Percentiles rank a stretch among this genome's conserved stretches.
phyloP scores from a whole-genome alignment of 768 basidiomycete genomes.

The Calvatia gigantea region DNA sequence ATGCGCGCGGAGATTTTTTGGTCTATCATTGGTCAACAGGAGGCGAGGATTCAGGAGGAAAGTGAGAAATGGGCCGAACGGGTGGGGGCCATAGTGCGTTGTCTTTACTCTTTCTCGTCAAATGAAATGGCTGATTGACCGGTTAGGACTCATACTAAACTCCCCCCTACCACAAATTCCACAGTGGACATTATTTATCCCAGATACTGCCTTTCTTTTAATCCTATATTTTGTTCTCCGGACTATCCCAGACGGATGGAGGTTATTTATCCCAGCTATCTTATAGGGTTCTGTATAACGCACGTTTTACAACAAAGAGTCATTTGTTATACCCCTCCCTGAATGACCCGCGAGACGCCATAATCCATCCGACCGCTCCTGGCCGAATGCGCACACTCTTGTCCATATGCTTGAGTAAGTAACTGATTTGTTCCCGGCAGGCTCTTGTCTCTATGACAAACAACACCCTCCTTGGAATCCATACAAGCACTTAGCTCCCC shows the following conservation, averaged over 20 bases:
- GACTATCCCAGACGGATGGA: neutral
- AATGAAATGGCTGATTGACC: neutral
- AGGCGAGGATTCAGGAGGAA: neutral
- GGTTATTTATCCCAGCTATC: neutral
- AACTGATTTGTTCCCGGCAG: no score
- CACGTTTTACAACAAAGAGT: neutral
- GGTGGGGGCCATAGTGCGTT: neutral
- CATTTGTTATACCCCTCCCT: neutral
- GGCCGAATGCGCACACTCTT: no score
- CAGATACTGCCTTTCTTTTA: neutral
- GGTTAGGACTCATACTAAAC: neutral
- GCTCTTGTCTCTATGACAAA: no score
- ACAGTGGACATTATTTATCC: neutral
- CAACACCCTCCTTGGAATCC: no score
- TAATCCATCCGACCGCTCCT: no score
- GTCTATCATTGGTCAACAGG: neutral
- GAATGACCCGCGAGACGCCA: no score
- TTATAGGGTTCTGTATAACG: neutral
- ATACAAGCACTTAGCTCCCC: no score
- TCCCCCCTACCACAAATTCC: neutral
- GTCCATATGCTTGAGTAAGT: no score
- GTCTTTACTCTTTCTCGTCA: neutral
- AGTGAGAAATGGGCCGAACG: conserved; percentile 8
- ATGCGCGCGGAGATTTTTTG: conserved; percentile 21
- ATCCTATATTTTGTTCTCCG: neutral